Conservation (phyloP, 768 basidiomycete species). For the Inosperma sp. region DNA sequence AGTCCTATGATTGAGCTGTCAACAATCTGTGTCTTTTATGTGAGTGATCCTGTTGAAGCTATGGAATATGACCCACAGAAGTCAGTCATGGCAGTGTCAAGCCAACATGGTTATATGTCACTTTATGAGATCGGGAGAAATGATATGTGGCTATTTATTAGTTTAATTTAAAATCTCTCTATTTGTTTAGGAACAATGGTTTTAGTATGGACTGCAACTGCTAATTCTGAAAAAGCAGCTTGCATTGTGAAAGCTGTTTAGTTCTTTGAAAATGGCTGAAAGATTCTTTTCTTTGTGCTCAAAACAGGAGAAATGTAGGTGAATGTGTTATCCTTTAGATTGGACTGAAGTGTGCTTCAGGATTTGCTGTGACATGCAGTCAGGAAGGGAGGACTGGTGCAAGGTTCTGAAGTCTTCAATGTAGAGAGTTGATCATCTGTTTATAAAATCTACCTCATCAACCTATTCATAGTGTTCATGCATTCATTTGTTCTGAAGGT, state of each 20-base stretch:
- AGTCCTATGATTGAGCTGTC: constrained; percentile 7
- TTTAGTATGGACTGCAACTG: constrained; percentile 1
- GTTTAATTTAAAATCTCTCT: not conserved
- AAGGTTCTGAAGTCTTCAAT: constrained; percentile 8
- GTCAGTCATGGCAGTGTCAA: constrained; percentile 8
- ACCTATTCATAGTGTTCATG: constrained; percentile 2
- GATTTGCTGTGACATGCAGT: constrained; percentile 8
- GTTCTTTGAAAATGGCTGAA: constrained; percentile 10
- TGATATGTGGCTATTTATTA: not conserved
- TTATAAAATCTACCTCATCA: not conserved
- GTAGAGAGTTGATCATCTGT: not conserved
- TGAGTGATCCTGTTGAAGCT: constrained; percentile 12
- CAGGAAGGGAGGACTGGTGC: constrained; percentile 12
- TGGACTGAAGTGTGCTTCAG: not conserved
- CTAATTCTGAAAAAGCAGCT: not conserved
- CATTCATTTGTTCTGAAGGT: constrained; percentile 3
- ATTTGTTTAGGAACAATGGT: constrained; percentile 10
- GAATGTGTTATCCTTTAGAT: not conserved
- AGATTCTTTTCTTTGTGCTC: constrained; percentile 11
- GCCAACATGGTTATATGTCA: constrained; percentile 9
- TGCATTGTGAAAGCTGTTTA: constrained; percentile 9
- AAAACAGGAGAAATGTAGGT: constrained; percentile 15
- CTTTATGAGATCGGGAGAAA: constrained; percentile 4
- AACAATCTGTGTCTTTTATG: constrained; percentile 9
- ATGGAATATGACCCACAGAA: constrained; percentile 10